Base-by-base conservation (phyloP, 768 basidiomycete genomes). In the Chalciporus sphaerocephalus region DNA sequence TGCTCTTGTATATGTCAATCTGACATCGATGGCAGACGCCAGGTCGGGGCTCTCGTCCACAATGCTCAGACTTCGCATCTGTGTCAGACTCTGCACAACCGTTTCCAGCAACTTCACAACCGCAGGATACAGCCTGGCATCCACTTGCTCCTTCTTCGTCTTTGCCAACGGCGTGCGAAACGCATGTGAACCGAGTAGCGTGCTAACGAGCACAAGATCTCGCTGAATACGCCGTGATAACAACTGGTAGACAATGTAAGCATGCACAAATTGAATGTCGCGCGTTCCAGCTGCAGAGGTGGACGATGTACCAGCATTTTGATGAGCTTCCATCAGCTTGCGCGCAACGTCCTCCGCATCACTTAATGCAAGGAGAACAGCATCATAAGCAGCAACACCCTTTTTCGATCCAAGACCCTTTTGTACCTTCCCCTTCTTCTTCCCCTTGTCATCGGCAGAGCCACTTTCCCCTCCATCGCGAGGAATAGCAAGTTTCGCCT, bases 11-110 rank as follows among this genome's bases (percentile, higher is more conserved):
- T 80, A 87, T 0, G 82, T 78, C 32, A 86, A 65, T 21, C 91
- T 72, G 3, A 81, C 85, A 34, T 96, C 92, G 3, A 92, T 78
- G 13, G 81, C 85, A 5, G 84, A 73, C 0, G 84, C 79, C 5
- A 96, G 74, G 52, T 92, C 89, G 0, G 90, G 84, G 55, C 82
- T 89, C 62, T 92, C 90, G 56, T 95, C 91, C 12, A 95, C 88
- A 30, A 92, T 78, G 42, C 81, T 87, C 46, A 96, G 71, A 6
- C 78, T 79, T 21, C 87, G 74, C 81, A 95, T 87, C 64, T 92
- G 89, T 42, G 80, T 79, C 36, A 96, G 69, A 57, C 85, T 86
- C 67, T 95, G 92, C 16, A 95, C 65, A 23, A 91, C 76, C 2
- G 87, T 85, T 64, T 96, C 93, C 34, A 91, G 79, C 9, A 90